Base-by-base conservation (phyloP, 2,329 filamentous ascomycete genomes). In the Fusarium begoniae region DNA sequence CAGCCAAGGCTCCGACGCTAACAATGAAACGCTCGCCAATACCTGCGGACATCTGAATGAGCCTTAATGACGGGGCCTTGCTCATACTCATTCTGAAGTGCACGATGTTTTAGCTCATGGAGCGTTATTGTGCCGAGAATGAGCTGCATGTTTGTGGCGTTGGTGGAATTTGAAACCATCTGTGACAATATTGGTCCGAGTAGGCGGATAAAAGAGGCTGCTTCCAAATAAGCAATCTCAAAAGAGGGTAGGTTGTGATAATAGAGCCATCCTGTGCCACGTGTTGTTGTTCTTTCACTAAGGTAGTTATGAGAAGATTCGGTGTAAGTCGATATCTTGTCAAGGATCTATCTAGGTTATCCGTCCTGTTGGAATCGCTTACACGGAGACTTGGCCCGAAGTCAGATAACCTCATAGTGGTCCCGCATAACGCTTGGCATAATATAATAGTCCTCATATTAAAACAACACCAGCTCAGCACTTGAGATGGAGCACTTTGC, bases 1-100 rank as follows among this genome's bases (percentile, higher is more conserved):
- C 48, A 57, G 66, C 59, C 68, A 78, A 77, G 70, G 41, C 66
- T 72, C 70, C 72, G 63, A 70, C 76, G 65, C 66, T 69, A 68
- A 62, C 32, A 44, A 30, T 35, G 58, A 58, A 43, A 69, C 57
- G 50, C 53, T 75, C 63, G 32, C 66, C 64, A 68, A 44, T 48
- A 37, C 41, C 41, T 64, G 70, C 72, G 65, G 66, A 68, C 57
- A 64, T 71, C 45, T 69, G 51, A 57, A 66, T 61, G 75, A 66
- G 72, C 51, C 60, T 66, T 68, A 28, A 22, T 66, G 63, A 63
- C 44, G 57, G 48, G n/a, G 32, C 17, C 24, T 68, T 63, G 47
- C 63, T 64, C 37, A 63, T 68, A 40, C 32, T n/a, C 32, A 50
- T 28, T 28, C 43, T 51, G 28, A 30, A 28, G 24, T 30, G 37